Evolutionary conservation across 2,329 filamentous ascomycete species (phyloP), one percentile per base, ranked within the genome.

Genomic region (Ceratocystis variospora): DNA sequence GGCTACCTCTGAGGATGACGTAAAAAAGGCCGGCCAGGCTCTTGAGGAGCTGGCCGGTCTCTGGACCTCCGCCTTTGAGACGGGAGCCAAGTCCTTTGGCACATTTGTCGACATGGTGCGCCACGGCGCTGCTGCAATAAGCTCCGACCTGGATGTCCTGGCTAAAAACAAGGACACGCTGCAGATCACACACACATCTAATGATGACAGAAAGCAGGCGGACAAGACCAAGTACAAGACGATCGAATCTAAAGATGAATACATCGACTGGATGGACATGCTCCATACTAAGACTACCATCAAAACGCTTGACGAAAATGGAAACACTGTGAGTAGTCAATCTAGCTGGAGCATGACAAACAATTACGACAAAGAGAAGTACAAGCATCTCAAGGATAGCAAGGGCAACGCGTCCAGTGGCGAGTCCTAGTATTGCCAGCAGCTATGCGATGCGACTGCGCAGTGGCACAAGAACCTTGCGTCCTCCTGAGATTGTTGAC

Each of bases 211-310:
- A 15, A 12, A 44, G 8, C 33, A 55, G 17, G 33, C 28, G 22
- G 64, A 67, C 8, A 63, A 70, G 25, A 66, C 71, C 3, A 70
- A 74, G 12, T 73, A 71, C 46, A 74, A 75, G 64, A 73, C 75
- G 31, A 72, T 76, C 31, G 72, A 73, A 66, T 75, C 73, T 1
- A 76, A 73, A 31, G 73, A 78, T 3, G 77, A 80, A 68, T 75
- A 77, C 63, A 74, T 78, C 3, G 79, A 81, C 70, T 69, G 71
- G 6, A 75, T 74, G 63, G 79, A 79, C 41, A 77, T 78, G 68
- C 69, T 75, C 12, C 78, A 79, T 67, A 74, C 73, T 63, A 79
- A 76, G 69, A 74, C 74, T 7, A 76, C 75, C 5, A 73, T 76
- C 31, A 76, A 74, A 68, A 76, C 72, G 6, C 70, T 78, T 7